phyloP scores from a whole-genome alignment of 2,329 filamentous ascomycete genomes.

The Ophiostoma pallidulum region DNA sequence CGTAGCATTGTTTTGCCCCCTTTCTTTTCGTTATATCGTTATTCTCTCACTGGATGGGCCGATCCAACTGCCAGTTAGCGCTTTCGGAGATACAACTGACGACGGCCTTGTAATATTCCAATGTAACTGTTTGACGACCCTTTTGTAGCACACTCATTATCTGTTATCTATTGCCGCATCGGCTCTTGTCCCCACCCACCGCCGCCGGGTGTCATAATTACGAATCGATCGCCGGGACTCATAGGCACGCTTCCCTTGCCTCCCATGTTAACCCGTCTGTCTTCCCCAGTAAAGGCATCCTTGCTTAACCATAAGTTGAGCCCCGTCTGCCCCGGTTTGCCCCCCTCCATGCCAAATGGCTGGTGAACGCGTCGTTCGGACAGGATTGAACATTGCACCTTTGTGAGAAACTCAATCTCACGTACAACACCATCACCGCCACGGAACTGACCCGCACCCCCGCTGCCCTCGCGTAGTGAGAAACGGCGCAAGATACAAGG shows the following conservation, averaged over 20 bases:
- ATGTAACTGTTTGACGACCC: too few relatives aligned
- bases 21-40: too few relatives aligned
- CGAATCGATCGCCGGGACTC: slow-evolving; percentile 49
- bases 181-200: slow-evolving; percentile 58
- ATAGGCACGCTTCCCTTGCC: slow-evolving; percentile 52
- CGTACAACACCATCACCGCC: slow-evolving; percentile 28
- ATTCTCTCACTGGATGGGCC: too few relatives aligned
- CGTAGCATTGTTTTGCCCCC: too few relatives aligned
- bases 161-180: too few relatives aligned
- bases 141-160: too few relatives aligned
- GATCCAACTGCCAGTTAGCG: too few relatives aligned
- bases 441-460: slow-evolving; percentile 23
- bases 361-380: slow-evolving; percentile 27
- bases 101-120: too few relatives aligned
- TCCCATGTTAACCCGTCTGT: slow-evolving; percentile 41
- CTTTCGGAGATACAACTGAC: too few relatives aligned
- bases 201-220: slow-evolving; percentile 52
- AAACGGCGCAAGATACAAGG: slow-evolving; percentile 26
- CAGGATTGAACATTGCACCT: slow-evolving; percentile 27
- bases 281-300: slow-evolving; percentile 5
- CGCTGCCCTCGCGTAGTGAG: slow-evolving; percentile 22
- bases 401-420: slow-evolving; percentile 27
- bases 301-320: slow-evolving; percentile 16
- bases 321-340: slow-evolving; percentile 18
- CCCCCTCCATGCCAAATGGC: slow-evolving; percentile 28